phyloP scores from a whole-genome alignment of 169 alveolate species.

The Plasmodium adleri region DNA sequence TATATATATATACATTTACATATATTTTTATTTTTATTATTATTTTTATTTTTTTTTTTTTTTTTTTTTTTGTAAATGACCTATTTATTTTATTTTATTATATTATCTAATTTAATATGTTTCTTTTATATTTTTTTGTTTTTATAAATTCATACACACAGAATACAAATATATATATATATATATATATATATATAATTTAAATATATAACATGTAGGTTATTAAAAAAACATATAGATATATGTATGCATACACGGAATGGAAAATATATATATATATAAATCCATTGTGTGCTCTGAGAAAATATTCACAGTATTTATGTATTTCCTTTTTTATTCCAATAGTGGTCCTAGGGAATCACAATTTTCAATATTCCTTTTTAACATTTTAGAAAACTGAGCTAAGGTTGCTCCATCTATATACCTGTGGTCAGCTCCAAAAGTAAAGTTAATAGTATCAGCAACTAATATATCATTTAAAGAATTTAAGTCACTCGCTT shows the following conservation, averaged over 20 bases:
- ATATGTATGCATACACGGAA: background rate
- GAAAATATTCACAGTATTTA: background rate
- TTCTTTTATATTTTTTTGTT: background rate
- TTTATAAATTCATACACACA: background rate
- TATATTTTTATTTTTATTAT: background rate
- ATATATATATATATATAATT: background rate
- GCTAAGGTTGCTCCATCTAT: constrained; percentile 96
- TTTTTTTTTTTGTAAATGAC: background rate
- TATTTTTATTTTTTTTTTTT: background rate
- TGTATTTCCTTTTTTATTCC: background rate
- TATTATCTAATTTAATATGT: too few species aligned
- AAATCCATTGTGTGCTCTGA: background rate
- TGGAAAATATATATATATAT: background rate
- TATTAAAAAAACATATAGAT: background rate
- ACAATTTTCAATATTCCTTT: constrained; percentile 22
- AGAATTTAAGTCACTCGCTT: constrained; percentile 38
- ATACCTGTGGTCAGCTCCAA: constrained; percentile 94
- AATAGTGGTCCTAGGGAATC: constrained; percentile 28
- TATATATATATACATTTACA: constrained; percentile 13
- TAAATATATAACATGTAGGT: background rate
- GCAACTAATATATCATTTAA: constrained; percentile 39
- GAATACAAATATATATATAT: too few species aligned
- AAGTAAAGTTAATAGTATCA: constrained; percentile 54
- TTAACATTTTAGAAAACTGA: constrained; percentile 64
- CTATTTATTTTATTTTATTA: background rate